Base-by-base conservation (phyloP, 1,284 basidiomycete species). In the Puccinia brachypodii region DNA sequence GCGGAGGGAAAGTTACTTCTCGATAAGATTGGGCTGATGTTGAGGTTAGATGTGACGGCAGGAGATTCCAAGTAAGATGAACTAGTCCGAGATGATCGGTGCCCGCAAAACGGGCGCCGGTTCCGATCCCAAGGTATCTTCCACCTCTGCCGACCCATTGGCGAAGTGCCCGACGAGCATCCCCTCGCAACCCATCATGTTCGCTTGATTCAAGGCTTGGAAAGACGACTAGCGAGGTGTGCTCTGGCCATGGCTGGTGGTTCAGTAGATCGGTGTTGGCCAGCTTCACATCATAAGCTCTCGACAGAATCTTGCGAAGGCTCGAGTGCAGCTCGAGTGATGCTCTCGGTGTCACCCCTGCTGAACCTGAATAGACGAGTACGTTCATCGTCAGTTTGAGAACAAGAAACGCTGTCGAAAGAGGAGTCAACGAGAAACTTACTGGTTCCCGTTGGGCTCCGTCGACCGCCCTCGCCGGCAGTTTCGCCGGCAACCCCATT, bases 81-180 rank as follows among this genome's bases (percentile, higher is more conserved):
- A 76, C 13, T 0, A 76, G 38, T 11, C 42, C 75, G 3, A 64
- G 42, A 50, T 66, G 56, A 44, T 76, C 33, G 38, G 40, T 44
- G 22, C 33, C 38, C 19, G 71, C 69, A 44, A 81, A 81, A 33
- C 14, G 3, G 56, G 71, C 71, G 1, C 79, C 79, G 11, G 50
- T 62, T 36, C 79, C 79, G 13, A 81, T 42, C 19, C 79, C 79
- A 19, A 81, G 58, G 25, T 47, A 81, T 22, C 44, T 64, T 31
- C 79, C 79, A 66, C 79, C 79, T 31, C 69, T 53, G 36, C 56
- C 40, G 56, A 81, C 60, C 79, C 79, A 81, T 16, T 73, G 56
- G 56, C 69, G 56, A 53, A 81, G 44, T 9, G 38, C 31, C 33
- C 16, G 56, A 22, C 56, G 44, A 64, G 68, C 62, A 33, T 74